These are phyloP conservation scores for Hypoxylon intermedium DNA, from an alignment of 495 filamentous ascomycete genomes.

Conservation along the genomic window DNA sequence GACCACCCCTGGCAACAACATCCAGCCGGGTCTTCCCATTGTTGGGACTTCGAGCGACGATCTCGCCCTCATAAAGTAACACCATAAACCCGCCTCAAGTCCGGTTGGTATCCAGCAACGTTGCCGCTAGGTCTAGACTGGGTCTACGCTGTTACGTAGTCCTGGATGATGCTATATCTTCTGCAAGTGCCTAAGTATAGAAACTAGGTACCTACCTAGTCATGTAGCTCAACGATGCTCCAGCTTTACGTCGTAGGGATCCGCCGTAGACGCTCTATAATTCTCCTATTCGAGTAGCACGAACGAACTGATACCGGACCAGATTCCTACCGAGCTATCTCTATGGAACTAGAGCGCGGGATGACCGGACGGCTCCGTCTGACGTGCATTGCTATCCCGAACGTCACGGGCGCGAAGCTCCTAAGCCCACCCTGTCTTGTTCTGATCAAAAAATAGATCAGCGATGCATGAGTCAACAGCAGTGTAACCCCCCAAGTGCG, in stretches of 20 bases:
- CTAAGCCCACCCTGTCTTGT: conserved; percentile 2
- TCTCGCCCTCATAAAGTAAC: conserved; percentile 26
- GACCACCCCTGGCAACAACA: conserved; percentile 1
- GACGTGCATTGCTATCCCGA: conserved; percentile 1
- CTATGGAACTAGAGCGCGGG: neutral
- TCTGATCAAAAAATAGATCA: conserved; percentile 32
- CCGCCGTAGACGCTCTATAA: conserved; percentile 1
- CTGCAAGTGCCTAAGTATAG: neutral
- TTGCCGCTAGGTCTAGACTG: conserved; percentile 14
- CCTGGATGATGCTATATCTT: neutral
- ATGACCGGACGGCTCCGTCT: conserved; percentile 11
- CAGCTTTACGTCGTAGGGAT: neutral
- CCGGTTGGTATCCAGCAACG: conserved; percentile 24
- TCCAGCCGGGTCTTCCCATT: neutral
- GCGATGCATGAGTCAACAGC: conserved; percentile 20
- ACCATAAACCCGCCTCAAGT: conserved; percentile 25
- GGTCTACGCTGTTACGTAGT: neutral
- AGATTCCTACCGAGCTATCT: conserved; percentile 4
- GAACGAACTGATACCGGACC: neutral
- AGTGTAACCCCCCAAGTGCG: conserved; percentile 16
- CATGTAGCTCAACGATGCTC: neutral
- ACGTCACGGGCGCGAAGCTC: conserved; percentile 20
- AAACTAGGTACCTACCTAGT: neutral
- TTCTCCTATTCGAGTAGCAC: neutral
- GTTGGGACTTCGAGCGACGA: conserved; percentile 11